phyloP scores from a whole-genome alignment of 2,329 filamentous ascomycete species.

The Hysterium pulicare region DNA sequence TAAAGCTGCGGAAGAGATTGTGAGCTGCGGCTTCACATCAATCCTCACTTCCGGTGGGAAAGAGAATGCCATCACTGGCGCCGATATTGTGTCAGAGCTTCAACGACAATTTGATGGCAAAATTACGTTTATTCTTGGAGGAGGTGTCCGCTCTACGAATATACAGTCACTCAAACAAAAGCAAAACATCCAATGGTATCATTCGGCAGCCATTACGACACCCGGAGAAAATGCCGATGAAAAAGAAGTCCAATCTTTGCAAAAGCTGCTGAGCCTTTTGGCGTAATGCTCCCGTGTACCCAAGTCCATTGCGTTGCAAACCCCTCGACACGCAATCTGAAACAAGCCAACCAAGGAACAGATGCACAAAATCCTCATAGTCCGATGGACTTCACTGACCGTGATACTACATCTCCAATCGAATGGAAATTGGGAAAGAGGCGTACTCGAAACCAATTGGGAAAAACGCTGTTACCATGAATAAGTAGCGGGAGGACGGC shows the following conservation, averaged over 20 bases:
- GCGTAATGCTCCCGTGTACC: too few species aligned
- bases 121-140: slow-evolving; percentile 49
- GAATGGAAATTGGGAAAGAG: not conserved
- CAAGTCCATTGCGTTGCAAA: too few species aligned
- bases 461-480: slow-evolving; percentile 27
- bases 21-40: slow-evolving; percentile 43
- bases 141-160: slow-evolving; percentile 49
- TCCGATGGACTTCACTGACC: not conserved
- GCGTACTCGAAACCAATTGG: not conserved
- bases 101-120: slow-evolving; percentile 24
- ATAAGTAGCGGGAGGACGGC: slow-evolving; percentile 36
- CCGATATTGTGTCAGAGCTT: slow-evolving; percentile 29
- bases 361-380: not conserved
- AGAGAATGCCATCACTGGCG: slow-evolving; percentile 33
- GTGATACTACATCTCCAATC: not conserved
- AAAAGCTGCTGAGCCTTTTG: not conserved
- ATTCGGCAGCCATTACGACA: slow-evolving; percentile 44
- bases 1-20: slow-evolving; percentile 36
- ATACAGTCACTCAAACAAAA: slow-evolving; percentile 29
- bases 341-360: too few species aligned
- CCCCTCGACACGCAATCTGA: too few species aligned
- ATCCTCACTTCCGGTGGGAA: slow-evolving; percentile 50
- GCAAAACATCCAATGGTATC: slow-evolving; percentile 36
- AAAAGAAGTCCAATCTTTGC: slow-evolving; percentile 20
- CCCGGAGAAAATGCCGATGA: slow-evolving; percentile 30